These are phyloP conservation scores for Calonectria multiphialidica DNA, from an alignment of 2,329 filamentous ascomycete genomes.

Conservation along the genomic window DNA sequence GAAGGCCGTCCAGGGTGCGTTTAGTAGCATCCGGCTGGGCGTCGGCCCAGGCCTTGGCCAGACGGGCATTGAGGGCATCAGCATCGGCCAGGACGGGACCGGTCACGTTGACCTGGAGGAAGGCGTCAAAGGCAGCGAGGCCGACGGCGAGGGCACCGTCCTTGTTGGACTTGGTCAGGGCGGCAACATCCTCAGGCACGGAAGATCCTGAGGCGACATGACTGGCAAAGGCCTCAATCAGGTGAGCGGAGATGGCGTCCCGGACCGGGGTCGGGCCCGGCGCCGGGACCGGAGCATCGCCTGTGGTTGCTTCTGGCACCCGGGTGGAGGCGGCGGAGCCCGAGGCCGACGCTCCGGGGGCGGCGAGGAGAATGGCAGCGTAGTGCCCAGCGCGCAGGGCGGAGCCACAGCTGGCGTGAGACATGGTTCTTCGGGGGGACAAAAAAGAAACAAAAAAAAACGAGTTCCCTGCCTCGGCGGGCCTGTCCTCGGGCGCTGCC, in stretches of 20 bases:
- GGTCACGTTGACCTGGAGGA: slow-evolving; percentile 89
- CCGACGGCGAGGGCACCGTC: slow-evolving; percentile 44
- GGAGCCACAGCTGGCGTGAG: slow-evolving; percentile 31
- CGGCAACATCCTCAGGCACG: slow-evolving; percentile 10
- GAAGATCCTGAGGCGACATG: slow-evolving; percentile 22
- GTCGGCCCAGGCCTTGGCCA: slow-evolving; percentile 54
- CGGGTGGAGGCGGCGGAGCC: slow-evolving; percentile 18
- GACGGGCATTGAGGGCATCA: slow-evolving; percentile 48
- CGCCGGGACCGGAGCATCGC: slow-evolving; percentile 26
- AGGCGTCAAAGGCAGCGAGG: slow-evolving; percentile 72
- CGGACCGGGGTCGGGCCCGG: slow-evolving; percentile 35
- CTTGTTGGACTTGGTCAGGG: slow-evolving; percentile 10
- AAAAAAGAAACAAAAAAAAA: not conserved
- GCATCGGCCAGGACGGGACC: slow-evolving; percentile 76
- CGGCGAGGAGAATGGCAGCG: slow-evolving; percentile 38
- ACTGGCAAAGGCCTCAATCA: slow-evolving; percentile 36
- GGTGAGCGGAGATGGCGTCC: slow-evolving; percentile 9
- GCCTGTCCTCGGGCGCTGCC: not conserved
- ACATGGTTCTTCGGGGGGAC: slow-evolving; percentile 3
- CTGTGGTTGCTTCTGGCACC: slow-evolving; percentile 22
- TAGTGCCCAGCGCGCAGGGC: slow-evolving; percentile 41
- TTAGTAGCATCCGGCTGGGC: slow-evolving; percentile 20
- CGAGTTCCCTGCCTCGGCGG: not conserved
- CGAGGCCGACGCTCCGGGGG: slow-evolving; percentile 16
- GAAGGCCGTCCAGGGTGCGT: slow-evolving; percentile 53